Base-by-base conservation (phyloP, 2,329 filamentous ascomycete species). In the Hortaea sp. region DNA sequence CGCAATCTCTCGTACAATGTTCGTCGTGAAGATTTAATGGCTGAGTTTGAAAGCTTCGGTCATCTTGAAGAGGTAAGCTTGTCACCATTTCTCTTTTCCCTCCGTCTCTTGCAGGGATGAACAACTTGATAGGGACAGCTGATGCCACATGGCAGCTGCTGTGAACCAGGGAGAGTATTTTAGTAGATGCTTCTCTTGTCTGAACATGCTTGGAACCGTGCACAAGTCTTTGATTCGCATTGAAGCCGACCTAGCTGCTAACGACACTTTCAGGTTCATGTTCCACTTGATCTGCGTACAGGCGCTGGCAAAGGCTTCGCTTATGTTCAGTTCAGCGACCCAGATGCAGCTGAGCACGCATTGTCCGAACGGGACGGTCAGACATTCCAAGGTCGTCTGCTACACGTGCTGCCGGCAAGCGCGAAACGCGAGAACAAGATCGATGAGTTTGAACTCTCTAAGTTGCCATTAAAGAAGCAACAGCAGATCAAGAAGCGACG, bases 41-140 rank as follows among this genome's bases (percentile, higher is more conserved):
- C 76, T 28, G 71, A 82, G 41, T 95, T 97, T 60, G 71, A 73
- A 40, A 72, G 75, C 28, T 90, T 83, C 63, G 90, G 89, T 34
- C 71, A 76, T 46, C 68, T 95, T 41, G 78, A 90, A 75, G 90
- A 97, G 82, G 92, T 97, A 82, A 76, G 86, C 69, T 43, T 31
- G 45, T 39, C 41, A 55, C 45, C 50, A 53, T 54, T 48, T 46
- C 42, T 53, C 51, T 51, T 53, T 57, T 56, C 48, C 44, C 56
- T 48, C 30, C 43, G 29, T 47, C n/a, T 11, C 43, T 45, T 45
- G 35, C 51, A 51, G 78, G 90, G 92, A 97, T 97, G 90, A 97
- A 87, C 73, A 79, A 79, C 85, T 85, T 81, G 92, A 97, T 97
- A 97, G 92, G 92, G 92, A 97, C 92, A 97, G 81, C 90, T 88